Evolutionary conservation across 371 early-diverging fungal genomes (phyloP), one percentile per base, ranked within the genome.

Genomic region (Lichtheimia hyalospora): DNA sequence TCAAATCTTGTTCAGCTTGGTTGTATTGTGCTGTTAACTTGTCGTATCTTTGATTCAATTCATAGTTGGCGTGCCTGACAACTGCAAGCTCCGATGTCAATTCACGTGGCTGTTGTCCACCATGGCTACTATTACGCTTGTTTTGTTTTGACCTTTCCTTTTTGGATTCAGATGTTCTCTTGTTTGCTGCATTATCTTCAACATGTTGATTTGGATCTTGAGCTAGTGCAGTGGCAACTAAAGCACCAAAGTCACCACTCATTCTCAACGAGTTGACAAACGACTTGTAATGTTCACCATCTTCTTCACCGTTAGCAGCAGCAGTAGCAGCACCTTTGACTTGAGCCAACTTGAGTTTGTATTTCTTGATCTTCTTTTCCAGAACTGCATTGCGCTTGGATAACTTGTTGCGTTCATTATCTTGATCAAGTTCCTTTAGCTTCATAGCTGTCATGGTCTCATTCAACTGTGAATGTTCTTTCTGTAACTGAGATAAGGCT

Each of bases 401-500:
- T 3, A 79, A 53, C 52, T 71, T 69, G 18, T 48, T 41, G n/a
- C 72, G 72, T 6, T 70, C 70, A 4, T 63, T 63, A 34, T 79
- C 71, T 41, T 66, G 57, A 40, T 84, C 84, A 67, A 86, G 65
- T 59, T 82, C 79, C 24, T 70, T 75, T 74, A 83, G 74, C 52
- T 79, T 77, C 55, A 80, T 64, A 2, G 67, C 40, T 24, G 76
- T 82, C 18, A 83, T 66, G 14, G 71, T 69, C 52, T 82, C 75
- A 7, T 72, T 66, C 6, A 80, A 58, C 13, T 74, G 77, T 2
- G 75, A 66, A 49, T 85, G 79, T 25, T 86, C 86, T 58, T 75
- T 75, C 52, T 84, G 82, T 3, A 84, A 57, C 3, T 77, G 71
- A 3, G 84, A 78, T 18, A 84, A 57, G 8, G 83, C 80, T n/a